phyloP scores from a whole-genome alignment of 257 asterid genomes.

The Catharanthus roseus region DNA sequence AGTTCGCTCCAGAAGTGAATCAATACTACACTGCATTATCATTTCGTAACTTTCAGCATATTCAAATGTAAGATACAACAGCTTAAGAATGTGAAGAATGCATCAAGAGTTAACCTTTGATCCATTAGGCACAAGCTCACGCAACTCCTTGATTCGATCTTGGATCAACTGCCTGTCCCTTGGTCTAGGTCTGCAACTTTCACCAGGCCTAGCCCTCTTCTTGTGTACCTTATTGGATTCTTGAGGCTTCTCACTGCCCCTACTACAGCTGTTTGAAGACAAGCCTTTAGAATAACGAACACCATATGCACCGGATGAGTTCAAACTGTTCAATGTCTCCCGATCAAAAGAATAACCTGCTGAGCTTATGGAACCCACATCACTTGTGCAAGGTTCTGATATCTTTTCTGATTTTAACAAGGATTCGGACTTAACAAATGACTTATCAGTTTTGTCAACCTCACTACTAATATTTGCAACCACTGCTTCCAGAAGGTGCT shows the following conservation, averaged over 20 bases:
- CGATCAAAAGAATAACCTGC: constrained; percentile 63
- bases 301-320: constrained; percentile 53
- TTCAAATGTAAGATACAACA: constrained; percentile 1
- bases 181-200: constrained; percentile 93
- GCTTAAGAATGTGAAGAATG: constrained; percentile 11
- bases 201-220: constrained; percentile 90
- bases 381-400: constrained; percentile 51
- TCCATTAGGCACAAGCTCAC: constrained; percentile 88
- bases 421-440: constrained; percentile 38
- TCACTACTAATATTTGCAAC: constrained; percentile 61
- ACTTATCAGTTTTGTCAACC: constrained; percentile 33
- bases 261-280: constrained; percentile 68
- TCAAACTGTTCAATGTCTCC: constrained; percentile 58
- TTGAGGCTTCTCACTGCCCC: constrained; percentile 63
- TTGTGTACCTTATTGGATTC: constrained; percentile 50
- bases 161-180: constrained; percentile 97
- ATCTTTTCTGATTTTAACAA: constrained; percentile 53
- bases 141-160: constrained; percentile 90
- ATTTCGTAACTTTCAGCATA: constrained; percentile 41
- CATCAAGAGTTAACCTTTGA: constrained; percentile 53
- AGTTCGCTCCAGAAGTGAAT: constrained; percentile 86
- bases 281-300: constrained; percentile 47
- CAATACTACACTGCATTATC: constrained; percentile 85
- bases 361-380: constrained; percentile 54
- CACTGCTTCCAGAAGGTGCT: constrained; percentile 85